A percentile compares a stretch with the other conserved stretches of the same genome.
Evolutionary conservation across 495 filamentous ascomycete species (phyloP).

Genomic region (Penicillium robsamsonii): DNA sequence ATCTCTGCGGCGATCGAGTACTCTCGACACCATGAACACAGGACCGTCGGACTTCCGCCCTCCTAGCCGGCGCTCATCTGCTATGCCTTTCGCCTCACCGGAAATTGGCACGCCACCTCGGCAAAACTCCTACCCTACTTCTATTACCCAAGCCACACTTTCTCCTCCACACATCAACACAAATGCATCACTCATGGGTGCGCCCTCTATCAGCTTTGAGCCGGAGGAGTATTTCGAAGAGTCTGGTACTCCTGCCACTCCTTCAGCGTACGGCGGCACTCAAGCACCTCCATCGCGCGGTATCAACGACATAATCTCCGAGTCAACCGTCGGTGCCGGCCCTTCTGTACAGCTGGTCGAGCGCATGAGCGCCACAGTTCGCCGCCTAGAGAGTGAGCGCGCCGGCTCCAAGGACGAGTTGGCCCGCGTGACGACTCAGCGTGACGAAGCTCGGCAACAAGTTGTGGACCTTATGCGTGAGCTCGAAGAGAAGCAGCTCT

Average conservation of each 20-base stretch:
- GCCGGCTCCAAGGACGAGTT: conserved; percentile 83
- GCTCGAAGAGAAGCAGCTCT: conserved; percentile 63
- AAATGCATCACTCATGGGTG: conserved; percentile 39
- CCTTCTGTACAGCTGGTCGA: conserved; percentile 95
- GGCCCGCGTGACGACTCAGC: conserved; percentile 69
- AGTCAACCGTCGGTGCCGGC: conserved; percentile 82
- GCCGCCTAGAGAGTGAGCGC: conserved; percentile 87
- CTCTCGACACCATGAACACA: conserved; percentile 35
- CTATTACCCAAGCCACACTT: conserved; percentile 34
- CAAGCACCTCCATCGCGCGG: conserved; percentile 49
- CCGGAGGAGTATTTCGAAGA: conserved; percentile 68
- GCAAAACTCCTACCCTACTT: conserved; percentile 44
- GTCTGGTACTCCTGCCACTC: conserved; percentile 57
- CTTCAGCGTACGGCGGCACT: conserved; percentile 49
- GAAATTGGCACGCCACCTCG: conserved; percentile 43
- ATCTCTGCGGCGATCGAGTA: conserved; percentile 46
- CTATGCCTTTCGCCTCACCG: conserved; percentile 37
- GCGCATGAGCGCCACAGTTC: conserved; percentile 90
- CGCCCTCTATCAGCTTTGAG: conserved; percentile 60
- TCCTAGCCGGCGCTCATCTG: conserved; percentile 49
- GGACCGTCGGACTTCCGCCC: conserved; percentile 40
- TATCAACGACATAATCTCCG: conserved; percentile 84
- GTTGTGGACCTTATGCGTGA: conserved; percentile 87
- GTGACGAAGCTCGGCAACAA: conserved; percentile 88
- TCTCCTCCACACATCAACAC: conserved; percentile 36